Base-by-base conservation (phyloP, 2,329 filamentous ascomycete genomes). In the Chaetomiaceae sp. region DNA sequence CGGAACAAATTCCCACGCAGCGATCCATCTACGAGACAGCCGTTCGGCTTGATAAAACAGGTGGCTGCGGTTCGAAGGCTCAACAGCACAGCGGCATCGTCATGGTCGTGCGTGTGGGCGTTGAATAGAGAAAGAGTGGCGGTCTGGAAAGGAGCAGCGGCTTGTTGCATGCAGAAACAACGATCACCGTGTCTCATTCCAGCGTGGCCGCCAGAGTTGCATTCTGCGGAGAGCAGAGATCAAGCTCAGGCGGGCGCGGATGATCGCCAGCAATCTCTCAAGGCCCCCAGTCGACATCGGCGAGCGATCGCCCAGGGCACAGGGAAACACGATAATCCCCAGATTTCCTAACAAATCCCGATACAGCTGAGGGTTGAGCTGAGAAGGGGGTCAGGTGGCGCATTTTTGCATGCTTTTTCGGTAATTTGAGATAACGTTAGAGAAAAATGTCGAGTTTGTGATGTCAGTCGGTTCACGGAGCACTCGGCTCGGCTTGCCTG, bases 171-270 rank as follows among this genome's bases (percentile, higher is more conserved):
- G 36, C 29, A 50, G 37, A 43, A 48, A 51, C 53, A 33, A 32
- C 16, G 48, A 51, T 44, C 53, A 42, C 21, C 46, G 20, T 49
- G 51, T 54, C 52, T 54, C 52, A 54, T 54, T 50, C 40, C 52
- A 46, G 29, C 52, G 46, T 54, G 46, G 46, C 46, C 29, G 41
- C 21, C 34, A 18, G 33, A 2, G 40, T 55, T n/a, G 33, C 38
- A 45, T 25, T 45, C 20, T 32, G 44, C 14, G 44, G 44, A 51
- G 47, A 25, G 41, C 33, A 14, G 33, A 21, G 48, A 45, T 9
- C 32, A 29, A 29, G 38, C 32, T 9, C 14, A 21, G 13, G 16
- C 16, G n/a, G 21, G 33, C 14, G 23, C 36, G 14, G 25, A 29
- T 47, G 49, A 54, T 51, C 42, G 37, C 47, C 47, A 4, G 47